Conservation (phyloP, 1,284 basidiomycete genomes). For the Heliocybe sulcata region DNA sequence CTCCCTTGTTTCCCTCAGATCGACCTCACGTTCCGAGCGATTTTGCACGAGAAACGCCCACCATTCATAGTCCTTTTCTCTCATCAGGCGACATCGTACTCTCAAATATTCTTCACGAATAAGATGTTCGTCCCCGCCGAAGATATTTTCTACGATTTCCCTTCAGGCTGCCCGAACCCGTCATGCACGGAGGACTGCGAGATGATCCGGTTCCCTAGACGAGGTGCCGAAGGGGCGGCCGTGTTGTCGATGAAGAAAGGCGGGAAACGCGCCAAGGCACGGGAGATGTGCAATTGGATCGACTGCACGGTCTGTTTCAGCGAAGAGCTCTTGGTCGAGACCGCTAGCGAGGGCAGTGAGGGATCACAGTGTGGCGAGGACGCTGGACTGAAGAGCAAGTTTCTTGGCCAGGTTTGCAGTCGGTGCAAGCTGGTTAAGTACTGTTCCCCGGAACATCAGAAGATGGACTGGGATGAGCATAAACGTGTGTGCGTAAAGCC, state of each 20-base stretch:
- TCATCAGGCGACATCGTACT: conserved; percentile 70
- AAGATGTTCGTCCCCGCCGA: conserved; percentile 59
- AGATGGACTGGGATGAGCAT: conserved; percentile 69
- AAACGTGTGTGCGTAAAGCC: conserved; percentile 53
- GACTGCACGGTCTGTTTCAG: conserved; percentile 57
- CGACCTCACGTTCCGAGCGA: conserved; percentile 64
- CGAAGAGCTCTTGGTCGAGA: conserved; percentile 27
- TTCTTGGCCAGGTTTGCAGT: conserved; percentile 50
- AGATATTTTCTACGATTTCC: conserved; percentile 67
- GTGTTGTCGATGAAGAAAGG: conserved; percentile 54
- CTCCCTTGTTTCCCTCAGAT: conserved; percentile 73
- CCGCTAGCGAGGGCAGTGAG: conserved; percentile 8
- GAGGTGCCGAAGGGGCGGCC: conserved; percentile 49
- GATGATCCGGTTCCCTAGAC: conserved; percentile 67
- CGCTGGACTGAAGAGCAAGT: conserved; percentile 5
- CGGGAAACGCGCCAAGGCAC: conserved; percentile 23
- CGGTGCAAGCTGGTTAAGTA: conserved; percentile 71
- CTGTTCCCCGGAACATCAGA: conserved; percentile 63
- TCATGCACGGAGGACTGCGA: conserved; percentile 73
- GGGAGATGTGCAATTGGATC: conserved; percentile 75
- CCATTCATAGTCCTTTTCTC: conserved; percentile 71
- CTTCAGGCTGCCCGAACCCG: conserved; percentile 67
- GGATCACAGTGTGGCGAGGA: conserved; percentile 35
- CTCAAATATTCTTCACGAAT: conserved; percentile 71
- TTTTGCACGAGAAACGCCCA: conserved; percentile 63